These are phyloP conservation scores for Psilocybe azurescens DNA, from an alignment of 768 basidiomycete species.

Conservation along the genomic window DNA sequence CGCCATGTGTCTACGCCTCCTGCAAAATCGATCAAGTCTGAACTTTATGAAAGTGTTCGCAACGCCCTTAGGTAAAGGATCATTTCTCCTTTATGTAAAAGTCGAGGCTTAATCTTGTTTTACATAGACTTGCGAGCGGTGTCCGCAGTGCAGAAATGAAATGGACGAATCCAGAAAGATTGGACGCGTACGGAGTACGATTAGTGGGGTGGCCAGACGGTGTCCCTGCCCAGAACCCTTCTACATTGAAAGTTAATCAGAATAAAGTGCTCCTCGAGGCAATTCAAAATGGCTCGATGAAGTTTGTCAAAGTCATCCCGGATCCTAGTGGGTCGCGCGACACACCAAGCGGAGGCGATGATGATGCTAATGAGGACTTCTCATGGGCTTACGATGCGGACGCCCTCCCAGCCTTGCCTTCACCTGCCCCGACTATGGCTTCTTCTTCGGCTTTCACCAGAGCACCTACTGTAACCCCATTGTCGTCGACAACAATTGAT, in stretches of 20 bases:
- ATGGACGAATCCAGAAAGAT: constrained; percentile 69
- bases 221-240: constrained; percentile 68
- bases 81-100: constrained; percentile 10
- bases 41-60: constrained; percentile 61
- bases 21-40: constrained; percentile 52
- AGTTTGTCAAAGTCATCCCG: constrained; percentile 44
- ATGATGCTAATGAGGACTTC: constrained; percentile 38
- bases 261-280: constrained; percentile 59
- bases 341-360: constrained; percentile 5
- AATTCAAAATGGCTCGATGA: constrained; percentile 51
- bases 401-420: constrained; percentile 24
- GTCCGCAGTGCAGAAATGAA: constrained; percentile 75
- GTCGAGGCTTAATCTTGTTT: constrained; percentile 7
- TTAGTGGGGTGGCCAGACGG: constrained; percentile 68
- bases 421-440: constrained; percentile 5
- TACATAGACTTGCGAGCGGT: constrained; percentile 55
- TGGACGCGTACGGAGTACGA: constrained; percentile 61
- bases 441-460: background rate
- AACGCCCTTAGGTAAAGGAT: constrained; percentile 54
- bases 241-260: constrained; percentile 56
- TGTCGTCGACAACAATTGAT: constrained; percentile 3
- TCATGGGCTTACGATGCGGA: constrained; percentile 50
- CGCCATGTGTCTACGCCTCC: constrained; percentile 26
- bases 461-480: background rate
- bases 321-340: background rate